phyloP scores from a whole-genome alignment of 257 asterid species.

The Solanum piurae region DNA sequence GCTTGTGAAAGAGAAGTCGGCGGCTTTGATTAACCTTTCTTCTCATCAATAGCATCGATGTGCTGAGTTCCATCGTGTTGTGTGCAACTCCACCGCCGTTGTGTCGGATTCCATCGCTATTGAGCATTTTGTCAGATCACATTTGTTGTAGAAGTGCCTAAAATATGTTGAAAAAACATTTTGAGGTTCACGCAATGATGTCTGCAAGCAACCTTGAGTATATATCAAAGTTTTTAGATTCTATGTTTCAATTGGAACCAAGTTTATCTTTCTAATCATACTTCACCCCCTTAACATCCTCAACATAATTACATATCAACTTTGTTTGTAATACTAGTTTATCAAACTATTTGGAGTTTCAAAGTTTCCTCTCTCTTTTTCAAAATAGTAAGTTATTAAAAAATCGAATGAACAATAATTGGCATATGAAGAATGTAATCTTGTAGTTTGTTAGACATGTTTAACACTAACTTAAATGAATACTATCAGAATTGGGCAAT shows the following conservation, averaged over 20 bases:
- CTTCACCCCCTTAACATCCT: not conserved
- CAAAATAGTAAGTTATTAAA: not conserved
- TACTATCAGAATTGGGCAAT: not conserved
- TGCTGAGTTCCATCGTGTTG: no score
- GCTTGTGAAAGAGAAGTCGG: no score
- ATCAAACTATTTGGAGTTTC: not conserved
- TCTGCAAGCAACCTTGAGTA: not conserved
- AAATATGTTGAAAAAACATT: not conserved
- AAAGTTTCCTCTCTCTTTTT: not conserved
- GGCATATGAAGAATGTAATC: not conserved
- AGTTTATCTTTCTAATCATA: not conserved
- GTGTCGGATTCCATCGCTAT: no score
- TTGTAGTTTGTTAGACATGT: not conserved
- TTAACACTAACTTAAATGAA: not conserved
- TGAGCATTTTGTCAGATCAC: not conserved
- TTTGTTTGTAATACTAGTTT: not conserved
- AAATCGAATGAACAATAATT: not conserved
- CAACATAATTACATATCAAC: not conserved
- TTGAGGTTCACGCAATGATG: not conserved
- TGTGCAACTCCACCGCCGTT: no score
- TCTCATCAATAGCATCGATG: no score
- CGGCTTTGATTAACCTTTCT: no score
- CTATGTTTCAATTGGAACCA: not conserved
- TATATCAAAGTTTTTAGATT: not conserved
- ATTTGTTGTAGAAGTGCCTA: not conserved